These are phyloP conservation scores for Gymnopilus junonius DNA, from an alignment of 768 basidiomycete genomes.

Conservation along the genomic window DNA sequence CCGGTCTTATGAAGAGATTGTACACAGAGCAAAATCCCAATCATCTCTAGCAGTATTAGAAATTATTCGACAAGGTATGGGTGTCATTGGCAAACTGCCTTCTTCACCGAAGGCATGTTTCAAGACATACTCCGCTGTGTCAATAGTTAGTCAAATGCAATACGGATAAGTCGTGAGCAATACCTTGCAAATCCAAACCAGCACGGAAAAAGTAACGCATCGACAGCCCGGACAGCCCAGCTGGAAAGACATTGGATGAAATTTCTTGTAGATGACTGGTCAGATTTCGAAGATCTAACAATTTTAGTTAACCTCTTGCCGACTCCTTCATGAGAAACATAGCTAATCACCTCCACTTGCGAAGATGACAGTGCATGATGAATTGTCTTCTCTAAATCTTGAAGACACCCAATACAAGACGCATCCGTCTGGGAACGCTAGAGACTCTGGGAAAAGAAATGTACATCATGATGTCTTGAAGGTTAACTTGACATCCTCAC, in stretches of 20 bases:
- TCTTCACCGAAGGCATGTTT: slow-evolving; percentile 32
- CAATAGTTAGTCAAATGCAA: neutral
- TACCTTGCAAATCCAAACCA: slow-evolving; percentile 33
- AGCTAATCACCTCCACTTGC: slow-evolving; percentile 37
- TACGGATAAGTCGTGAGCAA: neutral
- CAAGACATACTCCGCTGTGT: slow-evolving; percentile 24
- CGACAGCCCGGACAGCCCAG: slow-evolving; percentile 34
- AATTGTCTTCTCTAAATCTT: slow-evolving; percentile 40
- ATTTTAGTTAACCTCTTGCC: neutral
- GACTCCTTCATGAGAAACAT: neutral
- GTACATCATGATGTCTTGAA: neutral
- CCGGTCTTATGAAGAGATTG: slow-evolving; percentile 24
- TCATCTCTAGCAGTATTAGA: slow-evolving; percentile 43
- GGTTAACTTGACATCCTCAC: slow-evolving; percentile 31
- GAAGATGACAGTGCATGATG: slow-evolving; percentile 50
- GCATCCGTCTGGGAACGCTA: slow-evolving; percentile 13
- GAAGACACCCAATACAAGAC: slow-evolving; percentile 54
- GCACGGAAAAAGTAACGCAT: slow-evolving; percentile 52
- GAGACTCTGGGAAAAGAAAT: slow-evolving; percentile 10
- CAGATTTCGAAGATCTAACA: slow-evolving; percentile 10
- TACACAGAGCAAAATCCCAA: slow-evolving; percentile 64
- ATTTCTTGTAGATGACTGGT: slow-evolving; percentile 6
- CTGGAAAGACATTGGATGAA: slow-evolving; percentile 6
- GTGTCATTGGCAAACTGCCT: slow-evolving; percentile 42
- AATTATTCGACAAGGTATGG: slow-evolving; percentile 57